A percentile compares a stretch with the other conserved stretches of the same genome.
These are phyloP conservation scores for Papiliotrema fonsecae DNA, from an alignment of 1,284 basidiomycete genomes.

Conservation along the genomic window DNA sequence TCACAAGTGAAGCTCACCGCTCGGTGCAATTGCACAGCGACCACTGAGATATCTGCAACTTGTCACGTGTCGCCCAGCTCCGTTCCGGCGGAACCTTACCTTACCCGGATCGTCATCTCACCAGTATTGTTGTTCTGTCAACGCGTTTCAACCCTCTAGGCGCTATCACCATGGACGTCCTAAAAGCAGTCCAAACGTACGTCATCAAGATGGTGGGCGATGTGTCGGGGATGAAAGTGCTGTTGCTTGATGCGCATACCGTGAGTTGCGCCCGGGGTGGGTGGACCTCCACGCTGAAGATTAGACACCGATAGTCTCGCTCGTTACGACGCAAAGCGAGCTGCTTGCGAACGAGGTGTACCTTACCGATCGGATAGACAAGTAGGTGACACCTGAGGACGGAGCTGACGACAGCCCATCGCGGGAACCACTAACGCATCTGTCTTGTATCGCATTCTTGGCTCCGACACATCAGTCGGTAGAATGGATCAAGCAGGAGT, in stretches of 20 bases:
- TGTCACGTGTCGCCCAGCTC: no score
- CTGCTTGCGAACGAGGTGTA: constrained; percentile 96
- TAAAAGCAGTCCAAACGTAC: constrained; percentile 93
- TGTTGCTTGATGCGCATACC: constrained; percentile 93
- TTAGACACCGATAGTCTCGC: constrained; percentile 94
- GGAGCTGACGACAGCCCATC: constrained; percentile 50
- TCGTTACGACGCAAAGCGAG: constrained; percentile 89
- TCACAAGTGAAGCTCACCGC: no score
- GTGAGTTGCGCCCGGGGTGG: constrained; percentile 51
- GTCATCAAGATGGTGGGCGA: constrained; percentile 82
- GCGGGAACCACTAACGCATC: constrained; percentile 84
- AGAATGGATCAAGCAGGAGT: constrained; percentile 73
- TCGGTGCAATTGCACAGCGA: no score
- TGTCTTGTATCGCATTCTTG: constrained; percentile 94
- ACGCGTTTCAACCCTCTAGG: no score
- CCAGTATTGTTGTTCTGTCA: no score
- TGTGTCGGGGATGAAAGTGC: constrained; percentile 91
- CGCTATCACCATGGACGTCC: constrained; percentile 90
- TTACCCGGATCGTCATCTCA: no score
- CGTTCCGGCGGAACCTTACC: no score
- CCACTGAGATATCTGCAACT: no score
- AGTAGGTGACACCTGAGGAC: constrained; percentile 45
- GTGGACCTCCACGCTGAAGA: constrained; percentile 1
- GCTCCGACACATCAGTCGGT: constrained; percentile 75
- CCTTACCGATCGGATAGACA: constrained; percentile 94